Evolutionary conservation across 2,329 filamentous ascomycete species (phyloP).

Genomic region (Alternaria gansuensis): DNA sequence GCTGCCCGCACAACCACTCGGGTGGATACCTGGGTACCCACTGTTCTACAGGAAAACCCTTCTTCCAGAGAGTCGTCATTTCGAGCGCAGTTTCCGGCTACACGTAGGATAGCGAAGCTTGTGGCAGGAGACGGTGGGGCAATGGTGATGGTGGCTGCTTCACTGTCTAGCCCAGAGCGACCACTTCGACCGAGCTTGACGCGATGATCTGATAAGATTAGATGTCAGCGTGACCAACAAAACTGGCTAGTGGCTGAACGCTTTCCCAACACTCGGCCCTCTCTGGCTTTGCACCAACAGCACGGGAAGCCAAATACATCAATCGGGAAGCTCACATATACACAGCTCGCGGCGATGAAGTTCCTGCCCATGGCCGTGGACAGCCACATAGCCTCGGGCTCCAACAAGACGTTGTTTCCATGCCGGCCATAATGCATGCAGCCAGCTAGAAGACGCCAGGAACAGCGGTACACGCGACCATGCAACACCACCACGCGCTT

Average conservation of each 20-base stretch:
- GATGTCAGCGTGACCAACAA: conserved; percentile 14
- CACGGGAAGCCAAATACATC: neutral
- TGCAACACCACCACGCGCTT: conserved; percentile 10
- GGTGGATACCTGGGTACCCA: neutral
- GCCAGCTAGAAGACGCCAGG: conserved; percentile 1
- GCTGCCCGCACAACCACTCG: neutral
- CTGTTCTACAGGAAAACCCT: neutral
- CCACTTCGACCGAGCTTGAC: conserved; percentile 5
- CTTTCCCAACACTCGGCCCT: conserved; percentile 4
- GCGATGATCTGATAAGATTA: conserved; percentile 31
- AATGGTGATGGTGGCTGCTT: conserved; percentile 18
- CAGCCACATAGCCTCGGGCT: conserved; percentile 1
- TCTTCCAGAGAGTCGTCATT: neutral
- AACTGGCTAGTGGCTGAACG: conserved; percentile 9
- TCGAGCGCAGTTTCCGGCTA: neutral
- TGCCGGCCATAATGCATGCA: neutral
- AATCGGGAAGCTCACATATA: neutral
- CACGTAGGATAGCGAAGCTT: neutral
- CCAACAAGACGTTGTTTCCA: neutral
- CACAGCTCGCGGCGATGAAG: neutral
- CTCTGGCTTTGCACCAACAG: neutral
- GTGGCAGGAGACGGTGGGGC: conserved; percentile 3
- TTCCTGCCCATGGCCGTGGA: neutral
- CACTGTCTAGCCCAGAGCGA: conserved; percentile 1
- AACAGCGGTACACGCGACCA: conserved; percentile 8